Base-by-base conservation (phyloP, 2,329 filamentous ascomycete genomes). In the Trichoderma hamatum region DNA sequence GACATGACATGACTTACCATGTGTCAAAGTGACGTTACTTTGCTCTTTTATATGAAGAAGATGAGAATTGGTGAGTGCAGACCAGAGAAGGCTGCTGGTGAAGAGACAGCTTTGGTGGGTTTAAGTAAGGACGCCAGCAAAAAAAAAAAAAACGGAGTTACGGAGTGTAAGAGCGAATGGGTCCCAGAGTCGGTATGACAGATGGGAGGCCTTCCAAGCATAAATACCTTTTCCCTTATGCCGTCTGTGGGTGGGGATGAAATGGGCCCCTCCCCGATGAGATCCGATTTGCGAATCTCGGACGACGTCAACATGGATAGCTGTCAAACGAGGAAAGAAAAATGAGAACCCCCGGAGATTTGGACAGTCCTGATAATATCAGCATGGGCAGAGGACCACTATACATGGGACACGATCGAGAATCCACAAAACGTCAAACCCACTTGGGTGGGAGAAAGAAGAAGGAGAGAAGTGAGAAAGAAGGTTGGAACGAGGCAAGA, bases 241-340 rank as follows among this genome's bases (percentile, higher is more conserved):
- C 24, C 19, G 24, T 16, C 49, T 26, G 19, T 16, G 26, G 39
- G 52, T 26, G 36, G 52, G 39, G 14, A 36, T 19, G 63, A 51
- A 43, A 58, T 36, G 21, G 52, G 11, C 36, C 54, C 19, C 39
- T 19, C 16, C 51, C 11, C 34, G 30, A 43, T 55, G 39, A 67
- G 64, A 67, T 59, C 39, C 64, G 64, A 67, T 67, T 49, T 67
- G 39, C 39, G 54, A 34, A 55, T 59, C 54, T 58, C 28, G 39
- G 28, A 51, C 52, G 34, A 49, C 63, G 63, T 66, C 52, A 66
- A 43, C 36, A 14, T 49, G 46, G n/a, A 49, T 58, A 13, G 24
- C n/a, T 3, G 39, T n/a, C 39, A 43, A 5, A 49, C 19, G 21
- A 52, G 19, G 28, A n/a, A 55, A n/a, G 11, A 36, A 14, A 14